phyloP scores from a whole-genome alignment of 2,329 filamentous ascomycete genomes.

The Aureobasidium melanogenum region DNA sequence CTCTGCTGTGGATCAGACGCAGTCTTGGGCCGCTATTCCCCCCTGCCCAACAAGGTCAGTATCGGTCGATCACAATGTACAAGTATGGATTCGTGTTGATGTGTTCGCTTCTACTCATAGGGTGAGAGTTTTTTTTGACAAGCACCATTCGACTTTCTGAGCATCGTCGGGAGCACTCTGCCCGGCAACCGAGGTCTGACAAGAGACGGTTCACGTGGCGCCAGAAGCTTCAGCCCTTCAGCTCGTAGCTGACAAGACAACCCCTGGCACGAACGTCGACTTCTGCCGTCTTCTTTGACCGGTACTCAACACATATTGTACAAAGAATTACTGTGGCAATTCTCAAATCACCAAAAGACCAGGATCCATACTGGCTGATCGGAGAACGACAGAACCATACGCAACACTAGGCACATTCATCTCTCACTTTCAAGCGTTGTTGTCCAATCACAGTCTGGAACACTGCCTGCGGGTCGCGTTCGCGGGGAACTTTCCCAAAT shows the following conservation, averaged over 20 bases:
- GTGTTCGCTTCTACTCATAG: neutral
- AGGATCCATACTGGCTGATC: neutral
- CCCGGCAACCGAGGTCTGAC: neutral
- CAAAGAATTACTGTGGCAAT: neutral
- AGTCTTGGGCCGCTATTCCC: neutral
- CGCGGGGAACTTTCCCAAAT: neutral
- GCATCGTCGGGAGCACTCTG: neutral
- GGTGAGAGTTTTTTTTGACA: neutral
- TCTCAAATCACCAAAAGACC: neutral
- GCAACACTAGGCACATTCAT: neutral
- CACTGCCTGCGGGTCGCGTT: neutral
- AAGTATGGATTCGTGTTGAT: neutral
- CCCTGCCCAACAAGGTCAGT: neutral
- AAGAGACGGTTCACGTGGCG: neutral
- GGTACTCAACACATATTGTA: neutral
- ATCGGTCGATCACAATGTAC: neutral
- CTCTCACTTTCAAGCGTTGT: neutral
- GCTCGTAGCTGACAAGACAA: neutral
- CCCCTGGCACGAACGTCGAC: neutral
- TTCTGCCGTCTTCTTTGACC: neutral
- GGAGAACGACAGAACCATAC: neutral
- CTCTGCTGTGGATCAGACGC: neutral
- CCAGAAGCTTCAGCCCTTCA: neutral
- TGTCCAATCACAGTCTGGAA: neutral
- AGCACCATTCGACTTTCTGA: constrained; percentile 2